Percentiles rank a stretch among this genome's conserved stretches.
phyloP scores from a whole-genome alignment of 495 filamentous ascomycete genomes.

The Aspergillus kassunensis region DNA sequence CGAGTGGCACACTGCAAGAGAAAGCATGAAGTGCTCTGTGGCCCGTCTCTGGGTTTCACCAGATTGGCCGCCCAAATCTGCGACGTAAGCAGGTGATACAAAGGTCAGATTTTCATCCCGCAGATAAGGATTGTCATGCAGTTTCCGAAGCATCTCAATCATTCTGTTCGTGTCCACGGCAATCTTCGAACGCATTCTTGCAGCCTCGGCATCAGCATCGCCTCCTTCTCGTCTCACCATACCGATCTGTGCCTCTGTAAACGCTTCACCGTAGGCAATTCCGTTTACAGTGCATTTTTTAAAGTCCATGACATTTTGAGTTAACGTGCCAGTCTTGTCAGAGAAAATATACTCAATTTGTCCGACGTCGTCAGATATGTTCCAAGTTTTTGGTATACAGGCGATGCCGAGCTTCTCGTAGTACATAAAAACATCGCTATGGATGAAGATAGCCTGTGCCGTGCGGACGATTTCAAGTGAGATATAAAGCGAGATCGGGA shows the following conservation, averaged over 20 bases:
- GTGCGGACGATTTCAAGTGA: constrained; percentile 94
- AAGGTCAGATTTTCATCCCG: constrained; percentile 88
- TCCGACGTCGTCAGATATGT: constrained; percentile 96
- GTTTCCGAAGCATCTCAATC: constrained; percentile 63
- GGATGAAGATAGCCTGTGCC: constrained; percentile 94
- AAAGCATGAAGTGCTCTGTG: constrained; percentile 89
- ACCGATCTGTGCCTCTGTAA: constrained; percentile 92
- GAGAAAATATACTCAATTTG: constrained; percentile 99
- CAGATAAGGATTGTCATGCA: constrained; percentile 89
- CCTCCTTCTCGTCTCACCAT: constrained; percentile 89
- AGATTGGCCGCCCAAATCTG: constrained; percentile 71
- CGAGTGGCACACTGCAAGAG: constrained; percentile 90
- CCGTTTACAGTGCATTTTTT: constrained; percentile 97
- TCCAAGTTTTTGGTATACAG: constrained; percentile 98
- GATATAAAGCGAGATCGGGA: constrained; percentile 97
- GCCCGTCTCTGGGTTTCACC: constrained; percentile 73
- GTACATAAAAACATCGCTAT: constrained; percentile 93
- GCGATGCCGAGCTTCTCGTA: constrained; percentile 90
- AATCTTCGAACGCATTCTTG: constrained; percentile 71
- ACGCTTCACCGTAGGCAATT: constrained; percentile 91
- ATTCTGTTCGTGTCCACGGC: constrained; percentile 69
- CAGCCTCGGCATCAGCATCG: constrained; percentile 75
- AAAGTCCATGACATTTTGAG: constrained; percentile 99
- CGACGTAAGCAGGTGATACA: constrained; percentile 81
- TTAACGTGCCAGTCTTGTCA: constrained; percentile 97